Evolutionary conservation across 306 rosid species (phyloP), one percentile per base, ranked within the genome.

Genomic region (Trifolium subterraneum): DNA sequence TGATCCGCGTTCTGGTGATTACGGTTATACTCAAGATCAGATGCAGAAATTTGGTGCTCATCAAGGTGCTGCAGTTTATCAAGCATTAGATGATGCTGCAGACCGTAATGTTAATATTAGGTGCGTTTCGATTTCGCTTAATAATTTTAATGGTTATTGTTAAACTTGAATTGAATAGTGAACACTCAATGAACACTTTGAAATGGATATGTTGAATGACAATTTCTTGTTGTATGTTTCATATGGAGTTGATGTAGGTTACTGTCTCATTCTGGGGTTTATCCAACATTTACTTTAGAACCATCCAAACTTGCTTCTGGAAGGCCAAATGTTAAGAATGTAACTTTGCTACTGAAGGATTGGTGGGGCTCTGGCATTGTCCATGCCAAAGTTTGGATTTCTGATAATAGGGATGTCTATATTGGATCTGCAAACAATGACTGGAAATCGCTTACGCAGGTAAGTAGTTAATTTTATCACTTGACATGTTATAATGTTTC

Each of bases 301-400:
- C 90, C 98, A 27, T 76, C 95, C 45, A 80, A 88, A 50, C 93
- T 94, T 70, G 98, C 98, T 79, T 75, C 68, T 12, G 86, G 93
- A 70, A 94, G 97, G 75, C 86, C 97, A 71, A 94, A 91, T 79
- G 98, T 94, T 72, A 54, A 90, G 91, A 91, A 82, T 82, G 92
- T 91, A 74, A 90, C 88, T 65, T 80, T 91, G 81, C 72, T 91
- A 16, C 80, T 89, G 7, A 36, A 70, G 22, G 64, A 89, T 51
- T 94, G 98, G 98, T 91, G 88, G 90, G 98, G 93, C 18, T 88
- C 98, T 0, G 98, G 98, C 67, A 83, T 94, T 78, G 95, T 94
- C 44, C 98, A 94, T 72, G 79, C 98, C 45, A 94, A 94, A 82
- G 95, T 94, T 65, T 94, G 98, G 98, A 91, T 94, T 76, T 87